phyloP scores from a whole-genome alignment of 1,284 basidiomycete species.

The Ganoderma meredithae region DNA sequence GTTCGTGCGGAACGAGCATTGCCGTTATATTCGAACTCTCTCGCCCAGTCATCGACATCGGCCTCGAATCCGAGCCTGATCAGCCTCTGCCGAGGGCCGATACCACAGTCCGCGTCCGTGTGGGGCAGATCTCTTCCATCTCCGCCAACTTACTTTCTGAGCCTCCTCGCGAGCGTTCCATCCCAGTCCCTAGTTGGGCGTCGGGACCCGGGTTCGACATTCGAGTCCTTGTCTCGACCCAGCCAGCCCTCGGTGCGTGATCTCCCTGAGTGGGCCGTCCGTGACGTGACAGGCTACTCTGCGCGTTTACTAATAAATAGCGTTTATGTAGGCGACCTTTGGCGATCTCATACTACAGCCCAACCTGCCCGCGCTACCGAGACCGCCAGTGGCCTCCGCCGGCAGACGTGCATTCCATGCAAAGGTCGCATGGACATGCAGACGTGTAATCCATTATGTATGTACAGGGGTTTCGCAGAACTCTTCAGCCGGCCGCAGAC shows the following conservation, averaged over 20 bases:
- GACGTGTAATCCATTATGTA: too few species aligned
- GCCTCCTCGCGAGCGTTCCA: neutral
- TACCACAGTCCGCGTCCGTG: neutral
- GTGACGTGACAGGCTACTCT: neutral
- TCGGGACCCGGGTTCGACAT: neutral
- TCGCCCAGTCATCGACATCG: neutral
- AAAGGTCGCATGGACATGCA: neutral
- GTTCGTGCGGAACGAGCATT: slow-evolving; percentile 1
- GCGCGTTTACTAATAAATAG: neutral
- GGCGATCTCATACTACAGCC: neutral
- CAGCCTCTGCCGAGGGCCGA: neutral
- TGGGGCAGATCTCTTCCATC: neutral
- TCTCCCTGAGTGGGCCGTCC: neutral
- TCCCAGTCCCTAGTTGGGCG: neutral
- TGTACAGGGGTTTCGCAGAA: neutral
- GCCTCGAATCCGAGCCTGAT: neutral
- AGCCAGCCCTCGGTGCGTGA: neutral
- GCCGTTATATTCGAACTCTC: neutral
- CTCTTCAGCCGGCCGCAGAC: neutral
- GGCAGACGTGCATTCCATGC: neutral
- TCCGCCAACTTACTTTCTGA: neutral
- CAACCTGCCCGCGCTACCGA: neutral
- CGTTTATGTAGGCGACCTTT: neutral
- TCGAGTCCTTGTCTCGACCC: slow-evolving; percentile 3
- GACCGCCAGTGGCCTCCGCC: neutral